Base-by-base conservation (phyloP, 371 early-diverging fungal genomes). In the Cokeromyces recurvatus region DNA sequence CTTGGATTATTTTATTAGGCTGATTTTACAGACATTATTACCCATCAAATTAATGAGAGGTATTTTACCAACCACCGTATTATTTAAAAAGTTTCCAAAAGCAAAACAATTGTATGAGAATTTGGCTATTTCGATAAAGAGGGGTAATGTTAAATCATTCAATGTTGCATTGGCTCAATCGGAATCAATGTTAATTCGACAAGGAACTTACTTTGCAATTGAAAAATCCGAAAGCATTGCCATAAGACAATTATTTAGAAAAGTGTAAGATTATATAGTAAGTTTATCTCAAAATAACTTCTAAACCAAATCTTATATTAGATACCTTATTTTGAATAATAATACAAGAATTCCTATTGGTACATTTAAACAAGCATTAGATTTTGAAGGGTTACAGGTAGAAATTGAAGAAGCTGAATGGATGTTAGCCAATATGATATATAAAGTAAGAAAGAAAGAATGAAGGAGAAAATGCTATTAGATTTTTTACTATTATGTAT, bases 141-240 rank as follows among this genome's bases (percentile, higher is more conserved):
- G 58, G 0, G 95, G 96, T 3, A 69, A 92, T 59, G 59, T 95
- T 19, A 65, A 74, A 19, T 21, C 49, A 12, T 95, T 90, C 59
- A 90, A 91, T 41, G 65, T 68, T 19, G 55, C 66, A 0, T 52
- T 93, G 16, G 53, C 36, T 9, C 29, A 52, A 9, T 67, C 72
- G 10, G 84, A 90, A 59, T 46, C 64, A 11, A 48, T 56, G 4
- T 60, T 94, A 44, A 75, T 89, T 20, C 46, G 62, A 2, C 64
- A 77, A 38, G 91, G 91, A 5, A 86, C 87, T 1, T 93, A 82
- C 55, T 61, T 91, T 51, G 85, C 89, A 0, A 77, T 92, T 3
- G 95, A 92, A 57, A 66, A 83, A 19, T 77, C 82, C 15, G 77
- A 88, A 37, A 71, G 67, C 35, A 64, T 94, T 24, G 86, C 79